Evolutionary conservation across 2,329 filamentous ascomycete species (phyloP).

Genomic region (Aaosphaeria pasadenensis): DNA sequence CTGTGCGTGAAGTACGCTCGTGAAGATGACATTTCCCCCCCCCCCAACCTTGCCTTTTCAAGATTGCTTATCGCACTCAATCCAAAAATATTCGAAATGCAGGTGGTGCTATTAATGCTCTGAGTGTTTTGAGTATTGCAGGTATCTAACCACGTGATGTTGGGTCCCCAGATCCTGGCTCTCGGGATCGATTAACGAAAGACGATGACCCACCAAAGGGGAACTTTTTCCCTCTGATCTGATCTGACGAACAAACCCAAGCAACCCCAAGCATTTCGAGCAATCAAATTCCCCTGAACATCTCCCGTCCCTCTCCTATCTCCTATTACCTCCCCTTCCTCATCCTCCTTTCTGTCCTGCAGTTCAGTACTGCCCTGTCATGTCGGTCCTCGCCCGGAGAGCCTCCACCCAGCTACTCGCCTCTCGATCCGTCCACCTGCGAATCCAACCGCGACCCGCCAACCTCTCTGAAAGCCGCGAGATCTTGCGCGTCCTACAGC

Average conservation of each 20-base stretch:
- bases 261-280: too few relatives aligned
- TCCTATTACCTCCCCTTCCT: slow-evolving; percentile 1
- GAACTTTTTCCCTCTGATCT: not conserved
- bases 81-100: too few relatives aligned
- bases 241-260: not conserved
- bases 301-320: not conserved
- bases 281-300: not conserved
- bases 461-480: slow-evolving; percentile 50
- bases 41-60: too few relatives aligned
- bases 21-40: too few relatives aligned
- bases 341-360: slow-evolving; percentile 2
- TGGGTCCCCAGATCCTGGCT: slow-evolving; percentile 10
- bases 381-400: slow-evolving; percentile 23
- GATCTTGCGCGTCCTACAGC: slow-evolving; percentile 46
- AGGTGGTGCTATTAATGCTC: too few relatives aligned
- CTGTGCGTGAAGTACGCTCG: too few relatives aligned
- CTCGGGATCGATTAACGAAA: slow-evolving; percentile 7
- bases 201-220: too few relatives aligned
- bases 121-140: too few relatives aligned
- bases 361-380: slow-evolving; percentile 7
- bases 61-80: too few relatives aligned
- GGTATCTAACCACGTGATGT: not conserved
- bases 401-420: slow-evolving; percentile 24
- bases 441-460: slow-evolving; percentile 46
- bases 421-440: slow-evolving; percentile 46